Evolutionary conservation across 1,139 yeast genomes (phyloP), one percentile per base, ranked within the genome.

Genomic region (Meyerozyma athensensis): DNA sequence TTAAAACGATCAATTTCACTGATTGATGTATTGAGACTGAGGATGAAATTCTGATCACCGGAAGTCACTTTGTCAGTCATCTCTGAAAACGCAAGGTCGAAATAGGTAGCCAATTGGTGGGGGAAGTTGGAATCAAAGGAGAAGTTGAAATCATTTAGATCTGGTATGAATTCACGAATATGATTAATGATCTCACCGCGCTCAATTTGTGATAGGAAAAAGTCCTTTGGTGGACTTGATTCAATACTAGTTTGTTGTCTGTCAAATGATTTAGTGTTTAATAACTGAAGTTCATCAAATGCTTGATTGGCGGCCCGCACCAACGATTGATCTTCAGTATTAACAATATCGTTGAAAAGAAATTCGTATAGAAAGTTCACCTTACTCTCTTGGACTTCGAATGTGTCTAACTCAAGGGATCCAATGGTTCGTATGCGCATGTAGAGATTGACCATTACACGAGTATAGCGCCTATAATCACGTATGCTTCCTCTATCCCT

Each of bases 1-100:
- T 63, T 70, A 38, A 49, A 65, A 21, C 61, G 65, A 3, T 57
- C 53, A 2, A 68, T 52, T 4, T 43, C 40, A 24, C 56, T 52
- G 3, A 63, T 53, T 8, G 55, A 39, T 7, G 36, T 23, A 4
- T 54, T 58, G 8, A 67, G 41, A 5, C 44, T 43, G 20, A 48
- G 52, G 4, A 67, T 46, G 41, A 54, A 65, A 16, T 47, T 40
- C 20, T 47, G 44, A 43, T 68, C 58, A 3, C 38, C 58, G 1
- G 47, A 34, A 2, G 41, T 39, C 0, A 61, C 48, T 4, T 48
- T 20, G 0, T 56, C 55, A 1, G 56, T 52, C 8, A 56, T 39
- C 2, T 40, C 47, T 5, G 44, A 49, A 37, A 54, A 54, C 8
- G 60, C 39, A 17, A 53, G 39, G 7, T 38, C 39, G 33, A 65